Evolutionary conservation across 495 filamentous ascomycete genomes (phyloP), one percentile per base, ranked within the genome.

Genomic region (Jackrogersella multiformis): DNA sequence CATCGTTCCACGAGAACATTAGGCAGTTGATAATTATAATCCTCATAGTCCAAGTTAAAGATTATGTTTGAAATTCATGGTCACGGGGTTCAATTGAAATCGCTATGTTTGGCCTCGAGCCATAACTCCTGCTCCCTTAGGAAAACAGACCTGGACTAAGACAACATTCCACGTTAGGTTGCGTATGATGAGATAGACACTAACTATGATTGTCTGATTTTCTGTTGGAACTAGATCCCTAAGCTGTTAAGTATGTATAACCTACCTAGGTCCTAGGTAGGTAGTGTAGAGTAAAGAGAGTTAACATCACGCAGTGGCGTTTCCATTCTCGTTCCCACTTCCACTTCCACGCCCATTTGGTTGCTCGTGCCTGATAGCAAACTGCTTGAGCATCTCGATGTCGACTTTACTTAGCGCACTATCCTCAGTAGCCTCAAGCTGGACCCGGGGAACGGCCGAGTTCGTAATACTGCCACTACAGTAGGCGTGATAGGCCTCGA

Each of bases 381-480:
- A 85, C 56, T 74, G 78, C 56, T 77, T 75, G 56, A 87, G 65
- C 18, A 82, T 76, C 41, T 80, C 74, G 58, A 82, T 26, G 16
- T 75, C 70, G 7, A 81, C 77, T 49, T 77, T 79, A 7, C 76
- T 68, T 34, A 85, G 65, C n/a, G 79, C 83, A 45, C 76, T 79
- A 66, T 80, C 75, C 56, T 82, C 76, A n/a, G 82, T 84, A 18
- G 82, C 81, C 30, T 80, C 78, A 2, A 84, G 39, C 39, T 79
- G 75, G 7, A 84, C 78, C 26, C 74, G 78, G 2, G 75, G 75
- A 9, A 82, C 75, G 8, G 76, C 64, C 9, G 73, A 51, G 13
- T 56, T 73, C 49, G 45, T 59, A 21, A 74, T 39, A 23, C 69
- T 60, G 20, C 76, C 79, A 9, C 57, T 66, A 16, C 73, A 78